phyloP scores from a whole-genome alignment of 2,329 filamentous ascomycete species.

The Ophiocordyceps camponoti-leonardi region DNA sequence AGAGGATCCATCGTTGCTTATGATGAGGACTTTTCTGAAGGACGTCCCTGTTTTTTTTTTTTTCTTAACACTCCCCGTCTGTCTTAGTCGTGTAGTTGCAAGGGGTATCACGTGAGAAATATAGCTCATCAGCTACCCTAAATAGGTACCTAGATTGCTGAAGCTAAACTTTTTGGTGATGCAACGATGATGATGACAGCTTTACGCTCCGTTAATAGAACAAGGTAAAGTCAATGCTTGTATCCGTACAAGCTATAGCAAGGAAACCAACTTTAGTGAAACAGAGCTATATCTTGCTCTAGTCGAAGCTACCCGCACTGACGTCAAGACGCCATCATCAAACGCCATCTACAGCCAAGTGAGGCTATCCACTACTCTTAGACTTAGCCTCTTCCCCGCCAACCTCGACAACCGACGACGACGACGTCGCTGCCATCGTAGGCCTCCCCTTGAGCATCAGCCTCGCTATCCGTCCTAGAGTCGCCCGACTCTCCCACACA shows the following conservation, averaged over 20 bases:
- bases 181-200: too few relatives aligned
- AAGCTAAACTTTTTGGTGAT: too few relatives aligned
- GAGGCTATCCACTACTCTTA: neutral
- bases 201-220: too few relatives aligned
- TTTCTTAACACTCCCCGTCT: neutral
- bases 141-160: neutral
- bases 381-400: neutral
- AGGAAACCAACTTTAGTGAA: too few relatives aligned
- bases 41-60: neutral
- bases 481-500: conserved; percentile 59
- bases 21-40: neutral
- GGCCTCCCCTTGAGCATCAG: conserved; percentile 5
- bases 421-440: neutral
- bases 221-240: too few relatives aligned
- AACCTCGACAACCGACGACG: neutral
- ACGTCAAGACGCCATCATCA: neutral
- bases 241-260: too few relatives aligned
- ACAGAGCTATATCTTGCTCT: too few relatives aligned
- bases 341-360: too few relatives aligned
- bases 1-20: conserved; percentile 16
- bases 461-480: conserved; percentile 14
- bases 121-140: neutral
- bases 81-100: neutral
- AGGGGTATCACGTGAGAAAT: neutral
- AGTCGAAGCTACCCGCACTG: neutral